phyloP scores from a whole-genome alignment of 1,284 basidiomycete species.

The Ceratobasidium sp. region DNA sequence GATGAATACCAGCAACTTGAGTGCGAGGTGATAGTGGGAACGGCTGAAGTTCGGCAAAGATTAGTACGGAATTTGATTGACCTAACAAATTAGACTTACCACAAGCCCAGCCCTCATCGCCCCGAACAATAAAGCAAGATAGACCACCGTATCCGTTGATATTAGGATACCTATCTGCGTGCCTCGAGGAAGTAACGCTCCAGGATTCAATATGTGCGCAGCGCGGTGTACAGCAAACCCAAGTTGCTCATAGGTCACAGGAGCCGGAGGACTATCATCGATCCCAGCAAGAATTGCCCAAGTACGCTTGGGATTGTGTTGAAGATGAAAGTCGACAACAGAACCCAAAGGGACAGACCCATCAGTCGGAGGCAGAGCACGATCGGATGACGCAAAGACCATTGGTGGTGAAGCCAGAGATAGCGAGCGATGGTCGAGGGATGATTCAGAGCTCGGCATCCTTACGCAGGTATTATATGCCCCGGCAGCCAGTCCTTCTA shows the following conservation, averaged over 20 bases:
- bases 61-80: no score
- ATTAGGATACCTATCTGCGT: conserved; percentile 19
- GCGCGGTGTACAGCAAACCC: conserved; percentile 34
- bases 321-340: conserved; percentile 30
- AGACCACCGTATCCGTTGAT: conserved; percentile 17
- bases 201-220: conserved; percentile 37
- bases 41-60: neutral
- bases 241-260: conserved; percentile 16
- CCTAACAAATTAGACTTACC: neutral
- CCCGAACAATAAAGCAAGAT: conserved; percentile 25
- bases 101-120: conserved; percentile 39
- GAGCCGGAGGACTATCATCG: neutral
- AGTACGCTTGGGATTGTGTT: conserved; percentile 24
- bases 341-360: neutral
- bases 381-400: conserved; percentile 47
- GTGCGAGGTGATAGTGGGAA: conserved; percentile 32
- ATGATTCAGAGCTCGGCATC: neutral
- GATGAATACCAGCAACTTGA: conserved; percentile 25
- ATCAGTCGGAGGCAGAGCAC: neutral
- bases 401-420: neutral
- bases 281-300: conserved; percentile 9
- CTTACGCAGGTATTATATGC: neutral
- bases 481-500: neutral
- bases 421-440: neutral
- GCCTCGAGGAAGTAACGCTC: conserved; percentile 14